These are phyloP conservation scores for Rhodotorula babjevae DNA, from an alignment of 768 basidiomycete species.

Conservation along the genomic window DNA sequence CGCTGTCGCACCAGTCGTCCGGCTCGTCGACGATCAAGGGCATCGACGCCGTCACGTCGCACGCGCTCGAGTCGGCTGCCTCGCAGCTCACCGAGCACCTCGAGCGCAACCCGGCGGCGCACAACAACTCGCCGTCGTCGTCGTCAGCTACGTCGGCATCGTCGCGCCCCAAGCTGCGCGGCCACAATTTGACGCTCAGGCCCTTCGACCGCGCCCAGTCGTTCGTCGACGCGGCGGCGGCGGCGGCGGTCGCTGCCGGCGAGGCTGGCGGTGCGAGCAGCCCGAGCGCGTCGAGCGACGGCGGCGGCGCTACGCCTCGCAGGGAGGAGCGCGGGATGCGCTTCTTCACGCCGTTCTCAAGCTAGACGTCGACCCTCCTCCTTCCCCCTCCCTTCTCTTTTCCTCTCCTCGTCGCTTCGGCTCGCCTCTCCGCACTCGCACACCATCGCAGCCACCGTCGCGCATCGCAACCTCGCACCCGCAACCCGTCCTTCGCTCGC, in stretches of 20 bases:
- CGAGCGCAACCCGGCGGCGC: not conserved
- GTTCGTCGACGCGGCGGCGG: not conserved
- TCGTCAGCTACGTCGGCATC: not conserved
- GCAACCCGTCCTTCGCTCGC: not conserved
- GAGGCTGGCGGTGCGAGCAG: no score
- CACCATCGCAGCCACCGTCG: no score
- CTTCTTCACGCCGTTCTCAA: conserved; percentile 15
- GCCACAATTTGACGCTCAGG: conserved; percentile 18
- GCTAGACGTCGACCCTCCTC: no score
- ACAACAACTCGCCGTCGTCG: not conserved
- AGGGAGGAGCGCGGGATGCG: conserved; percentile 14
- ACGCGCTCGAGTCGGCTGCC: not conserved
- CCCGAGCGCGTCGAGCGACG: not conserved
- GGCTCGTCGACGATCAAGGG: not conserved
- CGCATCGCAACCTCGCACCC: no score
- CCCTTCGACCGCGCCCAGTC: conserved; percentile 3
- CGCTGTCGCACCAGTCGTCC: not conserved
- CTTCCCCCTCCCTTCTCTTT: not conserved
- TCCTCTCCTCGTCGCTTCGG: no score
- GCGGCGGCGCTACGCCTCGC: conserved; percentile 15
- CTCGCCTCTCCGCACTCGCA: no score
- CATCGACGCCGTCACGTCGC: not conserved
- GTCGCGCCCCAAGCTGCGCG: conserved; percentile 13
- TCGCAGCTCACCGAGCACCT: not conserved
- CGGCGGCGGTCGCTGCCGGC: not conserved